These are phyloP conservation scores for Pulveroboletus sp. DNA, from an alignment of 768 basidiomycete genomes.

Conservation along the genomic window DNA sequence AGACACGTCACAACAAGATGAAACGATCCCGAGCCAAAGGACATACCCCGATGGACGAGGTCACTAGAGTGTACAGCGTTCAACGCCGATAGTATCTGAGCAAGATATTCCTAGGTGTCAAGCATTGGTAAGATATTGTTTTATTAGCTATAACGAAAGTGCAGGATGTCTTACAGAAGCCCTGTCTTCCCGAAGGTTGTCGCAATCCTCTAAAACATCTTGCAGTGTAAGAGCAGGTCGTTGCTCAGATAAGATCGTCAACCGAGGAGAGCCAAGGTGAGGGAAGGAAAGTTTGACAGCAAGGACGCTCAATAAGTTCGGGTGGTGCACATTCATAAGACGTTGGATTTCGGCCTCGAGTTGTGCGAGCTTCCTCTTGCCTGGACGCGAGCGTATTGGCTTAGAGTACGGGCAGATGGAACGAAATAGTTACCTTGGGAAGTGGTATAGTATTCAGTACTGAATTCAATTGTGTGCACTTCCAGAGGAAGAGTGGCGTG, in stretches of 20 bases:
- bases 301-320: slow-evolving; percentile 61
- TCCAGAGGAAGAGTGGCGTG: slow-evolving; percentile 59
- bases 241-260: slow-evolving; percentile 71
- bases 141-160: neutral
- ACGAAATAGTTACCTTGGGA: slow-evolving; percentile 44
- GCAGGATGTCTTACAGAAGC: slow-evolving; percentile 47
- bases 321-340: slow-evolving; percentile 54
- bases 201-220: slow-evolving; percentile 74
- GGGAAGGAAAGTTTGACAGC: slow-evolving; percentile 61
- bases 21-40: neutral
- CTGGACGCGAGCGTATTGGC: slow-evolving; percentile 23
- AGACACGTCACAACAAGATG: neutral
- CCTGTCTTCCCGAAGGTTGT: slow-evolving; percentile 66
- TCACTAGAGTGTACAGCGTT: slow-evolving; percentile 61
- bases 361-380: slow-evolving; percentile 64
- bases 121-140: neutral
- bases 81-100: slow-evolving; percentile 66
- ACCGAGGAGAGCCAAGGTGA: slow-evolving; percentile 44
- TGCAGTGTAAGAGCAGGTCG: slow-evolving; percentile 59
- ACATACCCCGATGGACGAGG: slow-evolving; percentile 65
- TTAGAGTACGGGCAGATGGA: neutral
- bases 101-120: slow-evolving; percentile 61
- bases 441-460: slow-evolving; percentile 62
- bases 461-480: slow-evolving; percentile 61
- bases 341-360: slow-evolving; percentile 63